Evolutionary conservation across 768 basidiomycete genomes (phyloP), one percentile per base, ranked within the genome.

Genomic region (Pilatotrama ljubarskyi): DNA sequence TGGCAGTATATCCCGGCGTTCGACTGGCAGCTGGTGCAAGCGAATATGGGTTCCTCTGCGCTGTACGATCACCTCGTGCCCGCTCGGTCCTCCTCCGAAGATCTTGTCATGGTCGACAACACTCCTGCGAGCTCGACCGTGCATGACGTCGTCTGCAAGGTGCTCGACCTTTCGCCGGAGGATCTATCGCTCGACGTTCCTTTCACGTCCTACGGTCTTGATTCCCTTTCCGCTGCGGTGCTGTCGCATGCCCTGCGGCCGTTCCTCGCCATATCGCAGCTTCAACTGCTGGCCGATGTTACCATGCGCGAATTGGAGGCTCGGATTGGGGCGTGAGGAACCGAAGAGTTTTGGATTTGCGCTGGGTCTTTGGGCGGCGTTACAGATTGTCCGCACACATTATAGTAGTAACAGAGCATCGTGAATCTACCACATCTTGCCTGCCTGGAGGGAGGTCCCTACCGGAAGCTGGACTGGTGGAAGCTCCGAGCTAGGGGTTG

Each of bases 121-220:
- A 10, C 14, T 11, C 15, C 14, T 1, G 38, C 40, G 5, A 8
- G 13, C 20, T 43, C 8, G 61, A 60, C 5, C 38, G 11, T 20
- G 44, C n/a, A 46, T 22, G n/a, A n/a, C n/a, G 42, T 67, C n/a
- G 54, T 63, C 18, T 63, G 67, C 41, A 59, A 64, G 32, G 62
- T 67, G 24, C 62, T 77, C n/a, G 74, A 74, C 40, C 60, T 79
- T 20, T 54, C 72, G 1, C 60, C 60, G n/a, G 68, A 72, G 18
- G 77, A 78, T 26, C 73, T 80, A 46, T 69, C 70, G 7, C 51
- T 64, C 1, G 71, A 77, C 17, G 71, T 77, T 5, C 78, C 79
- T 1, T 67, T 80, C 46, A 77, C 76, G 1, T 66, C 74, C 1
- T 80, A 79, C 46, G 79, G 79, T 7, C 66, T 79, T 15, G 78